Evolutionary conservation across 2,329 filamentous ascomycete species (phyloP).

Genomic region (Ascochyta rabiei): DNA sequence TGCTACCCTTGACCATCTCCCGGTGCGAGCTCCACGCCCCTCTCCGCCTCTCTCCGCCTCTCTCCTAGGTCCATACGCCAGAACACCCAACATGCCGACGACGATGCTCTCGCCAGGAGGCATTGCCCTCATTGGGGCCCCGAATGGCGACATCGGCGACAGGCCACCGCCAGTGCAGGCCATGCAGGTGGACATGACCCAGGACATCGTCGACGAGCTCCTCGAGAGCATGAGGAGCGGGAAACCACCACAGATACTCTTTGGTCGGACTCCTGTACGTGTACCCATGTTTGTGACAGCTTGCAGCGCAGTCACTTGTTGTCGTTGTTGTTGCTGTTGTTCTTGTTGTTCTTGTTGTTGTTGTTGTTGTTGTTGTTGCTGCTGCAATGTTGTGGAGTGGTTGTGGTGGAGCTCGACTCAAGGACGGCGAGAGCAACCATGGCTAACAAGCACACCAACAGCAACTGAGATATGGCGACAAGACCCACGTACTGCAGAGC

Average conservation of each 20-base stretch:
- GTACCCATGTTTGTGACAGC: conserved; percentile 14
- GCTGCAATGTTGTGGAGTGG: not conserved
- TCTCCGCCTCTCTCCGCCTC: conserved; percentile 21
- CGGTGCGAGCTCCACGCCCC: conserved; percentile 45
- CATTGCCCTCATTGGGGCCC: conserved; percentile 49
- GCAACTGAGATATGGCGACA: conserved; percentile 63
- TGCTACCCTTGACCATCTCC: conserved; percentile 43
- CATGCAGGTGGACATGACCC: conserved; percentile 51
- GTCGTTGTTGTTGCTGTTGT: conserved; percentile 7
- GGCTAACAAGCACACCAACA: conserved; percentile 44
- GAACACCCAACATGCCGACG: conserved; percentile 37
- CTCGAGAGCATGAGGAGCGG: conserved; percentile 46
- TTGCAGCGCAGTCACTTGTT: conserved; percentile 1
- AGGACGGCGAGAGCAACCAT: conserved; percentile 26
- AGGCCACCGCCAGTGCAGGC: conserved; percentile 42
- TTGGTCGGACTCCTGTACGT: conserved; percentile 50
- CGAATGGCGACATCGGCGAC: conserved; percentile 45
- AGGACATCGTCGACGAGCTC: conserved; percentile 50
- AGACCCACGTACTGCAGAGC: conserved; percentile 61
- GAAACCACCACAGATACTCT: conserved; percentile 47
- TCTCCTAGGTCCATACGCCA: conserved; percentile 11
- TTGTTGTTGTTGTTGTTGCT: too few species aligned
- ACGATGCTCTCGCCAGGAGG: conserved; percentile 31
- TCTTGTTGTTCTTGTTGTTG: too few species aligned
- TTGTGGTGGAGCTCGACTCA: conserved; percentile 14